Base-by-base conservation (phyloP, 495 filamentous ascomycete species). In the Neurospora cerealis region DNA sequence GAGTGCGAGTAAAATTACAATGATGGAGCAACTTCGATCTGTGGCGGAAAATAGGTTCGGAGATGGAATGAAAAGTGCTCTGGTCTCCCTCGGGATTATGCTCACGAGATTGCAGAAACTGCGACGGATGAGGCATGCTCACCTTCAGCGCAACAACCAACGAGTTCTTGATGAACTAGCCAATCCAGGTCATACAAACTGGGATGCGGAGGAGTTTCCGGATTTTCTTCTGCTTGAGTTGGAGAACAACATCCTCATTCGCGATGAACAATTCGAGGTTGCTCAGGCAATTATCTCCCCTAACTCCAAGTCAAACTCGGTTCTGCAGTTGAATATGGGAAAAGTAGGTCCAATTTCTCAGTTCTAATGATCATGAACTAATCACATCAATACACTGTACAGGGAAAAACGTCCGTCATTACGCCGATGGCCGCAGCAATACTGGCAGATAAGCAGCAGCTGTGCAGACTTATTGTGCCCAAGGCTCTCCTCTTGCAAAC, bases 171-270 rank as follows among this genome's bases (percentile, higher is more conserved):
- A 78, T 6, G 82, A 86, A 21, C 84, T 87, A 70, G 42, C 76
- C 8, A 86, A 88, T 77, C 13, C 38, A 0, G 87, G 87, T 4
- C 88, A 90, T 75, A 41, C 71, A 6, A 88, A 88, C 71, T 91
- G 88, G 89, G 42, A 79, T 0, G 85, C 87, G 0, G 36, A 78
- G 0, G 66, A 86, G 11, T 46, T 70, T 6, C 81, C 86, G 0
- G 89, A 91, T 70, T 90, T 87, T 87, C 74, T 91, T 0, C 80
- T 91, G 13, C 78, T 91, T 1, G 89, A 91, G 73, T 85, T 91
- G 42, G 89, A 91, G 17, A 74, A 79, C 8, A 83, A 90, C 72
- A 75, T 90, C 2, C 76, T 89, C 3, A 86, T 90, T 46, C 81
- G 88, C 0, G 71, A 74, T 0, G 85, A 83, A 6, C 88, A 90